Base-by-base conservation (phyloP, 2,329 filamentous ascomycete species). In the Fonsecaea pedrosoi region DNA sequence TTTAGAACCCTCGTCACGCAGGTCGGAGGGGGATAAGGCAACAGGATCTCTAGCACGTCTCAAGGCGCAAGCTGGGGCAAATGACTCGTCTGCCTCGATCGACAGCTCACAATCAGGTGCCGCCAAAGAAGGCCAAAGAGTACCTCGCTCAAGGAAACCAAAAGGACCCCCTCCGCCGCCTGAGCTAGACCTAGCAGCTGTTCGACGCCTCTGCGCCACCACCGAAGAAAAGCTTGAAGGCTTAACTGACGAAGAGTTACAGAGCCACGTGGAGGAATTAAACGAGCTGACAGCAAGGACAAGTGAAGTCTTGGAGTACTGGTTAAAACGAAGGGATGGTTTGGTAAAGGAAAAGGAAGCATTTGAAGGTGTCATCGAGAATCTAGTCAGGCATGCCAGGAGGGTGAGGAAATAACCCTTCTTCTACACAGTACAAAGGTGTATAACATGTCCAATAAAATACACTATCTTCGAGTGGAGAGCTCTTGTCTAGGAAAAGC, bases 301-400 rank as follows among this genome's bases (percentile, higher is more conserved):
- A 3, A 90, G 89, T 63, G 87, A 92, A 66, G 88, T 94, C 45
- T 82, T 97, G 60, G 91, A 92, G 71, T 96, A 94, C 77, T 98
- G 94, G 94, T 86, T 92, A 73, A 91, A 92, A 81, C 84, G 89
- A 73, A 90, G 91, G 61, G 94, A 97, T 76, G 92, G 93, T 73
- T 92, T 94, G 74, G 82, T 96, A 70, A 92, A 92, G 48, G 94
- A 98, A 76, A 90, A 95, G 73, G 94, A 97, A 77, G 92, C 93
- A 2, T 95, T 97, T 77, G 94, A 98, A 77, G 93, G 92, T 0
- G 94, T 98, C 15, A 97, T 98, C 84, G 94, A 97, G 80, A 97
- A 97, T 78, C 79, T 98, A 71, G 94, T 97, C 53, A 95, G 93
- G 78, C 92, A 96, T 81, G 92, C 92, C 58, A 86, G 92, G 77